These are phyloP conservation scores for Fusarium nisikadoi DNA, from an alignment of 2,329 filamentous ascomycete genomes.

Conservation along the genomic window DNA sequence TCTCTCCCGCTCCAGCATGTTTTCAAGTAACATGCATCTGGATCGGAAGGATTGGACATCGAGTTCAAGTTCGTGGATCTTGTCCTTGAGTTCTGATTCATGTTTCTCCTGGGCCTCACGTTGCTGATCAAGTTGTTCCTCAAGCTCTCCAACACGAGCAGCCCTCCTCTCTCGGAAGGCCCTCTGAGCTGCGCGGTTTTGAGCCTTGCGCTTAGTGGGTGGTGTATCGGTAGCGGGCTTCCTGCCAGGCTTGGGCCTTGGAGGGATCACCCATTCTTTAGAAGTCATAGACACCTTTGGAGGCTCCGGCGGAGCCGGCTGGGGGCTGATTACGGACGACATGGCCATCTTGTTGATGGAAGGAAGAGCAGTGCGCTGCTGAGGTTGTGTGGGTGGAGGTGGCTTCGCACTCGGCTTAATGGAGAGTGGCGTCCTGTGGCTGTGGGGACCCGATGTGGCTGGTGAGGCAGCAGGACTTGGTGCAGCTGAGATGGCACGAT, in stretches of 20 bases:
- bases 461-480: constrained; percentile 36
- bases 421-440: constrained; percentile 47
- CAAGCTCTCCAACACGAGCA: constrained; percentile 81
- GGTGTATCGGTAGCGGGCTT: constrained; percentile 95
- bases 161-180: constrained; percentile 90
- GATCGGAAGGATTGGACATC: constrained; percentile 74
- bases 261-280: constrained; percentile 88
- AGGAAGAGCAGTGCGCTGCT: constrained; percentile 49
- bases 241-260: constrained; percentile 86
- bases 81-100: constrained; percentile 67
- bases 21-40: constrained; percentile 71
- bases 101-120: constrained; percentile 67
- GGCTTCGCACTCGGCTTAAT: constrained; percentile 43
- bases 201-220: constrained; percentile 91
- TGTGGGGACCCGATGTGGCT: constrained; percentile 37
- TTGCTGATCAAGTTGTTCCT: constrained; percentile 72
- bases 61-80: constrained; percentile 68
- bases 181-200: constrained; percentile 91
- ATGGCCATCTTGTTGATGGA: constrained; percentile 59
- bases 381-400: constrained; percentile 46
- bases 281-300: constrained; percentile 73
- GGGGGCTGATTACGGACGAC: constrained; percentile 59
- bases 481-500: constrained; percentile 41
- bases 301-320: constrained; percentile 51
- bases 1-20: constrained; percentile 69